Conservation (phyloP, 2,329 filamentous ascomycete species). For the Phyllosticta paracitricarpa region DNA sequence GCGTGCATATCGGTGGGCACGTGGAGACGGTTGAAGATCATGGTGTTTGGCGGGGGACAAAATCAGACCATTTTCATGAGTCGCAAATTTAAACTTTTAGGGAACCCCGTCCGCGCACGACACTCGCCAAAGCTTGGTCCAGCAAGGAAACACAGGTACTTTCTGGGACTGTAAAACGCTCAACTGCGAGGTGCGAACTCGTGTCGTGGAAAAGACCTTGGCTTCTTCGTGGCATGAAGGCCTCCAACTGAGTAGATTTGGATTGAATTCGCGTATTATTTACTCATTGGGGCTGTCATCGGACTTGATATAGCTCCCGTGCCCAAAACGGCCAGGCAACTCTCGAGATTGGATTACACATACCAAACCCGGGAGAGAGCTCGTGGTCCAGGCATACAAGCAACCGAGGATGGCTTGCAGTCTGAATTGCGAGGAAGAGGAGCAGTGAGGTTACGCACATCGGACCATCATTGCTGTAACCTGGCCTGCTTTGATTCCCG, state of each 20-base stretch:
- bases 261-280: neutral
- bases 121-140: neutral
- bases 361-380: neutral
- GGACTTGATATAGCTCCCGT: neutral
- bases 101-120: neutral
- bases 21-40: neutral
- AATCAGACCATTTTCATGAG: slow-evolving; percentile 7
- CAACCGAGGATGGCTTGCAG: neutral
- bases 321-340: neutral
- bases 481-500: neutral
- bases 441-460: neutral
- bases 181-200: neutral
- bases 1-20: neutral
- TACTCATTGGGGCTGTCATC: neutral
- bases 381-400: neutral
- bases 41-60: neutral
- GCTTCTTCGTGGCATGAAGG: neutral
- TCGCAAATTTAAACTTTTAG: neutral
- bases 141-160: neutral
- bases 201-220: neutral
- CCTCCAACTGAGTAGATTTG: neutral
- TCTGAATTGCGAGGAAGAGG: neutral
- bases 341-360: neutral
- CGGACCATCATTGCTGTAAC: neutral
- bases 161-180: neutral